Conservation (phyloP, 768 basidiomycete species). For the Mrakia hoshinonis region DNA sequence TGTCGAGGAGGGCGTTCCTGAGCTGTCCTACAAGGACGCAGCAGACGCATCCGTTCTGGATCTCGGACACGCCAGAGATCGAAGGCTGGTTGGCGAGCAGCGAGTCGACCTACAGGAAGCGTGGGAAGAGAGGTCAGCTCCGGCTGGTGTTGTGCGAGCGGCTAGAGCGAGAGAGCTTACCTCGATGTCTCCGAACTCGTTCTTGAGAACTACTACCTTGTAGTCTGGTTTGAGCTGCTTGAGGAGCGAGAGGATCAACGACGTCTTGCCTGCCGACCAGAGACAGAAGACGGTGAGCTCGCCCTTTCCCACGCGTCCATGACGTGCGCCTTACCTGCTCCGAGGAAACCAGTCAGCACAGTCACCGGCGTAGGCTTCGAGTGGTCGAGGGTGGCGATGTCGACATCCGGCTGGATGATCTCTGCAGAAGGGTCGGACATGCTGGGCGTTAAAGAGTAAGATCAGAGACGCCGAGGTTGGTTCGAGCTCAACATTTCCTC, state of each 20-base stretch:
- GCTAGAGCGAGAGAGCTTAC: slow-evolving; percentile 34
- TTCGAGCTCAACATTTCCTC: not conserved
- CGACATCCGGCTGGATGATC: not conserved
- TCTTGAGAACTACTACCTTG: slow-evolving; percentile 66
- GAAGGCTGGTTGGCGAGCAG: slow-evolving; percentile 67
- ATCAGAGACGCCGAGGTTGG: not conserved
- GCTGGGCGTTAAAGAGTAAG: not conserved
- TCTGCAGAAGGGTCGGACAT: not conserved
- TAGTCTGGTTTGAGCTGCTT: slow-evolving; percentile 75
- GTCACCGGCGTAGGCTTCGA: slow-evolving; percentile 62
- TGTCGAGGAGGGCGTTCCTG: slow-evolving; percentile 80
- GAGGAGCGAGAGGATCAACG: slow-evolving; percentile 65
- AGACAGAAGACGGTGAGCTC: slow-evolving; percentile 25
- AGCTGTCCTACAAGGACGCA: slow-evolving; percentile 92
- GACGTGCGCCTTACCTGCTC: slow-evolving; percentile 13
- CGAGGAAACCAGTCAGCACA: slow-evolving; percentile 86
- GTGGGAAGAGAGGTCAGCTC: slow-evolving; percentile 12
- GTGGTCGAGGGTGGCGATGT: not conserved
- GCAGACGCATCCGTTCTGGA: slow-evolving; percentile 45
- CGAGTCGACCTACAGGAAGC: slow-evolving; percentile 62
- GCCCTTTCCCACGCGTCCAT: not conserved
- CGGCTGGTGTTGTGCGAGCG: slow-evolving; percentile 10
- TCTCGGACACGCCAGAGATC: slow-evolving; percentile 63
- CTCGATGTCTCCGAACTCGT: slow-evolving; percentile 92
- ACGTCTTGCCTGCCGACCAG: slow-evolving; percentile 42